A percentile compares a stretch with the other conserved stretches of the same genome.
Evolutionary conservation across 176 grass and related monocot genomes (phyloP).

Genomic region (Secale cereale): DNA sequence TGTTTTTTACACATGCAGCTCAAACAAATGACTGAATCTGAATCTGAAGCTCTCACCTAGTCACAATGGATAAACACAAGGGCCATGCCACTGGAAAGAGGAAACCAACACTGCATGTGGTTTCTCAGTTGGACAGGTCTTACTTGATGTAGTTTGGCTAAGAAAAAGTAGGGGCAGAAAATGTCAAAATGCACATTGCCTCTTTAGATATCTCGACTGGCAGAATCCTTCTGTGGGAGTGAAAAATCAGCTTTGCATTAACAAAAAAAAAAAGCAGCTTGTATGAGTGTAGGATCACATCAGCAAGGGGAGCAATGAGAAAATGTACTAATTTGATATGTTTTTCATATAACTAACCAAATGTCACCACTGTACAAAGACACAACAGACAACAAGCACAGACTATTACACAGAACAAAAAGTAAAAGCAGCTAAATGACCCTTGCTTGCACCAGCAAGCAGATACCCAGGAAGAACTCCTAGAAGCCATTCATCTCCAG

Average conservation of each 20-base stretch:
- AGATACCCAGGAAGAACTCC: slow-evolving; percentile 3
- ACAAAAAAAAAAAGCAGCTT: background rate
- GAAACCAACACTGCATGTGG: background rate
- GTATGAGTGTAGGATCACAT: background rate
- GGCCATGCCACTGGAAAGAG: background rate
- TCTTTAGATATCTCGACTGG: background rate
- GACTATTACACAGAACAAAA: slow-evolving; percentile 33
- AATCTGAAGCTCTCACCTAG: background rate
- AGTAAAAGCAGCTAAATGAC: slow-evolving; percentile 18
- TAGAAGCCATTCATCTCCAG: slow-evolving; percentile 97
- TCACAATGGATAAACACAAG: background rate
- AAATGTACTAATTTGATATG: slow-evolving; percentile 26
- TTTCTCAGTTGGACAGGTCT: background rate
- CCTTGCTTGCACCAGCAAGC: slow-evolving; percentile 2
- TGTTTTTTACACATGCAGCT: background rate
- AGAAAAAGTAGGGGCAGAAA: background rate
- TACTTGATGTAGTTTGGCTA: background rate
- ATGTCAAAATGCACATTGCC: background rate
- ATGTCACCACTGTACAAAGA: slow-evolving; percentile 52
- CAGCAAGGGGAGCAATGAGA: background rate
- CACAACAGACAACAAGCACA: slow-evolving; percentile 26
- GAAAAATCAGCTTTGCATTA: no score
- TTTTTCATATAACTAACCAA: slow-evolving; percentile 40
- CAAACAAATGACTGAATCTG: background rate
- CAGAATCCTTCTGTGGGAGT: background rate